Base-by-base conservation (phyloP, 2,329 filamentous ascomycete genomes). In the Chalaropsis thielavioides region DNA sequence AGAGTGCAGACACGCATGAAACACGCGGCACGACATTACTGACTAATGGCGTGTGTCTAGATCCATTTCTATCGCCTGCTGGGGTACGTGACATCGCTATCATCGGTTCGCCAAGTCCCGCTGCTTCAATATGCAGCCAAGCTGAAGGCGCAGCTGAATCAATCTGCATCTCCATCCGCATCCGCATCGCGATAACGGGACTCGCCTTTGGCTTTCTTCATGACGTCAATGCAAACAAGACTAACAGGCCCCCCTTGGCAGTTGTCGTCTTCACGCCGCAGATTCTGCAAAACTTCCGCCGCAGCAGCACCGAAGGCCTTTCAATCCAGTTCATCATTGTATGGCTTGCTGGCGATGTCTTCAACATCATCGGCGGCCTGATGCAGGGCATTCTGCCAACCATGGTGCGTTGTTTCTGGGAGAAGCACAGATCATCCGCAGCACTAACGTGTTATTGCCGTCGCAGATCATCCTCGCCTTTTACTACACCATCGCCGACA, bases 251-350 rank as follows among this genome's bases (percentile, higher is more conserved):
- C 5, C 13, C 24, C 19, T 2, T 15, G 5, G 15, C 66, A 77
- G 89, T 97, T 66, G 90, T 97, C 43, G 94, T 99, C 66, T 99
- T 96, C 77, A 94, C 90, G 0, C 94, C 94, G 1, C 94, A 99
- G 71, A 96, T 99, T 70, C 87, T 96, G 70, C 90, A 96, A 72
- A 96, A 96, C 73, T 96, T 96, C 77, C 86, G 86, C 68, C 84
- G 91, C 65, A 79, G 83, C 69, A 95, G 88, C 49, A 90, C 91
- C 66, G 90, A 96, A 73, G 92, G 91, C 1, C 80, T 97, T 0
- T 95, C 90, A 0, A 83, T 96, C 15, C 87, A 92, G 65, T 99
- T 97, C 77, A 85, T 97, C 72, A 86, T 95, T 67, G 83, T 95
- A 71, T 99, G 94, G 94, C 81, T 96, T 1, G 80, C 87, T 1